Base-by-base conservation (phyloP, 176 grass and related monocot genomes). In the Avena sativa region DNA sequence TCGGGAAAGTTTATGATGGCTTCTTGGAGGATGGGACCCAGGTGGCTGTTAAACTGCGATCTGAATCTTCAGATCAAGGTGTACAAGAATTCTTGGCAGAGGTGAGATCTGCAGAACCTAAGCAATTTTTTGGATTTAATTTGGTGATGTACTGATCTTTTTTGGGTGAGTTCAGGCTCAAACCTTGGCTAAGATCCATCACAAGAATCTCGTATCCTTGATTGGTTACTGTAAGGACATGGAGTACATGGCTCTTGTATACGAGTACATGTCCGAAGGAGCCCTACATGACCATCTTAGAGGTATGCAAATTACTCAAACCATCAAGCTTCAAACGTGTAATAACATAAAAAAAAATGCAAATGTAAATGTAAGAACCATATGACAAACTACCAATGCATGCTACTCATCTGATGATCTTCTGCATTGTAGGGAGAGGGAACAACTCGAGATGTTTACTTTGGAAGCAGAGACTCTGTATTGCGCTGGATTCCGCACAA, bases 221-320 rank as follows among this genome's bases (percentile, higher is more conserved):
- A 62, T 95, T 81, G 95, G 93, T 28, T 95, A 93, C 32, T 98
- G 95, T 73, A 93, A 83, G 32, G 95, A 97, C 83, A 71, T 75
- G 36, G 25, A 90, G 21, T 78, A 81, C 32, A 78, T 90, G 84
- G 92, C 88, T 4, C 90, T 97, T 76, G 86, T 97, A 6, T 91
- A 93, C n/a, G 92, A 97, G 38, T 91, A 92, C 58, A 94, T 93
- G 95, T 75, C 91, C 0, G 79, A 88, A 91, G 91, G 95, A 93
- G 90, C 73, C 13, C 32, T 97, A 47, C 10, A 84, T 46, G 80
- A 91, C 40, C 88, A 95, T 49, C 69, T 95, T 8, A 50, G 46
- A 84, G 88, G 90, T 95, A 63, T 15, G 19, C 30, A 32, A 32
- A 32, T 32, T 32, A 32, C 30, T 32, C 30, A 32, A 32, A 32